A percentile compares a stretch with the other conserved stretches of the same genome.
Evolutionary conservation across 176 grass and related monocot species (phyloP).

Genomic region (Stipa capillata): DNA sequence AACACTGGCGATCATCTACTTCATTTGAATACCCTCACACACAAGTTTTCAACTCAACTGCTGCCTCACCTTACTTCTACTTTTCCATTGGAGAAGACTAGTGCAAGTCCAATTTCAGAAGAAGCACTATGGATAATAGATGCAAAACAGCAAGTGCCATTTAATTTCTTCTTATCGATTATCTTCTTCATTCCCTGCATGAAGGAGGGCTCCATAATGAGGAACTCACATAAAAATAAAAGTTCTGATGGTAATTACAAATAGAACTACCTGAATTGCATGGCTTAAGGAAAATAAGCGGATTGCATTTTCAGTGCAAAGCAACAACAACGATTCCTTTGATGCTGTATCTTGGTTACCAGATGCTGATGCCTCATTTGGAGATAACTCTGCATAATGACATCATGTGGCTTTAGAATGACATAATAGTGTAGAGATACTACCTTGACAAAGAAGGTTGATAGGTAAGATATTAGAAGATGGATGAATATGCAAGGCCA

Average conservation of each 20-base stretch:
- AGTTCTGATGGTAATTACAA: neutral
- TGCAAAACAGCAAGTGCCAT: slow-evolving; percentile 51
- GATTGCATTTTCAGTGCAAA: slow-evolving; percentile 91
- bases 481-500: neutral
- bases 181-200: slow-evolving; percentile 84
- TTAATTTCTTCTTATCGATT: slow-evolving; percentile 71
- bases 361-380: slow-evolving; percentile 17
- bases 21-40: neutral
- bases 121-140: slow-evolving; percentile 58
- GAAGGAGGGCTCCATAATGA: neutral
- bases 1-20: neutral
- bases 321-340: slow-evolving; percentile 53
- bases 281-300: slow-evolving; percentile 68
- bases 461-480: neutral
- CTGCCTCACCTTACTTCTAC: slow-evolving; percentile 73
- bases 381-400: slow-evolving; percentile 28
- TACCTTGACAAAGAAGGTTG: neutral
- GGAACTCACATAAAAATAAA: neutral
- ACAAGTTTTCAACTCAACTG: neutral
- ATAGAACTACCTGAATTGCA: slow-evolving; percentile 72
- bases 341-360: slow-evolving; percentile 29
- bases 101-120: slow-evolving; percentile 59
- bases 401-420: slow-evolving; percentile 16
- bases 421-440: neutral
- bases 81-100: slow-evolving; percentile 69